Conservation (phyloP, 2,329 filamentous ascomycete genomes). For the Cryoendolithus antarcticus region DNA sequence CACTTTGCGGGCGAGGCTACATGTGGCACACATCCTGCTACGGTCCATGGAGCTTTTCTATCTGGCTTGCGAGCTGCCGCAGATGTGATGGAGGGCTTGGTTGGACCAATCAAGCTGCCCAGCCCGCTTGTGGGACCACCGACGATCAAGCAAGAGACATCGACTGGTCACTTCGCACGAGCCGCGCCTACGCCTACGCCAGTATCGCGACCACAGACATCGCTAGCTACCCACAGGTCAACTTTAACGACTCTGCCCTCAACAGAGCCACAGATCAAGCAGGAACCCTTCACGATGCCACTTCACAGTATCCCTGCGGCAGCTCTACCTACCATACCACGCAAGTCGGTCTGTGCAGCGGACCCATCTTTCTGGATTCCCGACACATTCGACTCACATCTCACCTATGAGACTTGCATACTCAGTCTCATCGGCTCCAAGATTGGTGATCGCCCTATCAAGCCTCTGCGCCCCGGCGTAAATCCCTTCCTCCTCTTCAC, state of each 20-base stretch:
- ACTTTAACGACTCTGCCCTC: not conserved
- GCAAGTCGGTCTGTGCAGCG: slow-evolving; percentile 19
- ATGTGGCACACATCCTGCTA: slow-evolving; percentile 88
- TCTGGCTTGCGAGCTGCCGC: slow-evolving; percentile 83
- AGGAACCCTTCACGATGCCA: slow-evolving; percentile 9
- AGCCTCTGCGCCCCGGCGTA: slow-evolving; percentile 59
- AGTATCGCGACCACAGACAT: slow-evolving; percentile 1
- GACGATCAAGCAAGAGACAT: slow-evolving; percentile 28
- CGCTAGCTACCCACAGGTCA: not conserved
- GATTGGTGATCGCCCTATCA: slow-evolving; percentile 63
- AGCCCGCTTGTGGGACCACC: slow-evolving; percentile 56
- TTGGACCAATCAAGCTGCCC: slow-evolving; percentile 70
- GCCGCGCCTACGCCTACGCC: slow-evolving; percentile 29
- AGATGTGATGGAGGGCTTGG: slow-evolving; percentile 67
- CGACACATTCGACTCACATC: slow-evolving; percentile 18
- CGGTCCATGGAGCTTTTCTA: slow-evolving; percentile 90
- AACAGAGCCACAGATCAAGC: slow-evolving; percentile 13
- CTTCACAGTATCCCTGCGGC: slow-evolving; percentile 2
- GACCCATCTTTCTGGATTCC: slow-evolving; percentile 22
- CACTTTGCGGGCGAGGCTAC: slow-evolving; percentile 97
- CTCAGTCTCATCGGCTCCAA: slow-evolving; percentile 43
- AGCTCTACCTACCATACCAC: slow-evolving; percentile 11
- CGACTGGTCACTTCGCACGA: slow-evolving; percentile 23
- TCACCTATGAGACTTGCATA: slow-evolving; percentile 46
- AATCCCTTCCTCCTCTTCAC: slow-evolving; percentile 88